phyloP scores from a whole-genome alignment of 225 moss, liverwort and hornwort genomes.

The Straminergon stramineum region DNA sequence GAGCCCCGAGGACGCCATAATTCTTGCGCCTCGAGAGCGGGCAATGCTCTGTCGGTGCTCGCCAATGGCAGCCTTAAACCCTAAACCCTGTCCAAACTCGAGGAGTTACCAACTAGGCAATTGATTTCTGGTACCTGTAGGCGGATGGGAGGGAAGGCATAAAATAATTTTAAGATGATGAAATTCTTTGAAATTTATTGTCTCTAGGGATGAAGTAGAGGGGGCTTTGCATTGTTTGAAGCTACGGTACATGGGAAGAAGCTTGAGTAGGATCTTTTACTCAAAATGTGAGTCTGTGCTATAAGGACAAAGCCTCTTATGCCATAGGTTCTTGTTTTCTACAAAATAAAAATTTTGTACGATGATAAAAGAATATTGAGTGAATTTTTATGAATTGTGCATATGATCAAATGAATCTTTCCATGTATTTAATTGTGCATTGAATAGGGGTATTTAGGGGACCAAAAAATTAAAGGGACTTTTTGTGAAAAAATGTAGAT shows the following conservation, averaged over 20 bases:
- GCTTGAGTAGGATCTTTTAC: not conserved
- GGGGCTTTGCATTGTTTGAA: not conserved
- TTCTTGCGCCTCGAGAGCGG: not conserved
- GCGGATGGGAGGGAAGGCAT: not conserved
- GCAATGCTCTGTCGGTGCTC: not conserved
- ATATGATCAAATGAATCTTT: not conserved
- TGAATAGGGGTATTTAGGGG: no score
- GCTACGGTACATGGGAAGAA: not conserved
- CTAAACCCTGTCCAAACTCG: not conserved
- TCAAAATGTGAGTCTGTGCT: rapidly evolving
- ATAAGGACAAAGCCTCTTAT: not conserved
- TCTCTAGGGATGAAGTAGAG: not conserved
- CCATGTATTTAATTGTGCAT: not conserved
- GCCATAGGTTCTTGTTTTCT: not conserved
- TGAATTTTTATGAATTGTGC: not conserved
- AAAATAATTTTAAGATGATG: not conserved
- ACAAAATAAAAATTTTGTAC: rapidly evolving
- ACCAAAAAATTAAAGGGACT: no score
- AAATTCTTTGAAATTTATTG: not conserved
- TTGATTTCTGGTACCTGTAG: not conserved
- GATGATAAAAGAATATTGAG: not conserved
- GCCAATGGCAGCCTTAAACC: not conserved
- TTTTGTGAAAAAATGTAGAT: no score
- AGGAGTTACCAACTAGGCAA: not conserved
- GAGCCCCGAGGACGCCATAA: slow-evolving; percentile 13